A percentile compares a stretch with the other conserved stretches of the same genome.
These are phyloP conservation scores for Beauveria asiatica DNA, from an alignment of 2,329 filamentous ascomycete species.

Conservation along the genomic window DNA sequence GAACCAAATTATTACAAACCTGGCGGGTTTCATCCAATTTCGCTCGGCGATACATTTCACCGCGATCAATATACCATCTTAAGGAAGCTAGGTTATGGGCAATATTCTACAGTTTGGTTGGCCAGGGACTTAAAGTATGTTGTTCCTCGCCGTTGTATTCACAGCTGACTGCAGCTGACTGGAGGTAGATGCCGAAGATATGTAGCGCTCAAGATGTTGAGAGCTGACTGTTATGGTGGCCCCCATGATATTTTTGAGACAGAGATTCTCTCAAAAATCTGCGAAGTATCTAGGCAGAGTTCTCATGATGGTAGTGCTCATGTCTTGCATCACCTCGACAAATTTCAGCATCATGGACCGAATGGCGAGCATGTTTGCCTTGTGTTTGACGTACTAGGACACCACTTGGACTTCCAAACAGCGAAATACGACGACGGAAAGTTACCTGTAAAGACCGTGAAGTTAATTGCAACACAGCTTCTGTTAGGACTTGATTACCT, in stretches of 20 bases:
- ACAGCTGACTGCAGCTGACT: too few species aligned
- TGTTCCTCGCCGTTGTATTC: too few species aligned
- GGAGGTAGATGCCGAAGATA: slow-evolving; percentile 9
- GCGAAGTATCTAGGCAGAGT: neutral
- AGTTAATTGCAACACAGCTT: neutral
- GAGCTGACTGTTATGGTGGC: slow-evolving; percentile 13
- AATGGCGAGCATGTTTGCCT: slow-evolving; percentile 23
- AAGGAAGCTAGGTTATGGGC: slow-evolving; percentile 18
- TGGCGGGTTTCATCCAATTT: slow-evolving; percentile 1
- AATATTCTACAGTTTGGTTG: slow-evolving; percentile 19
- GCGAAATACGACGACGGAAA: neutral
- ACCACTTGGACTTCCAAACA: neutral
- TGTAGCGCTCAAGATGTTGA: slow-evolving; percentile 22
- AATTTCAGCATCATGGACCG: slow-evolving; percentile 22
- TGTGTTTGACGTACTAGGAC: neutral
- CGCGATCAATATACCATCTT: slow-evolving; percentile 28
- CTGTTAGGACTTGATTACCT: neutral
- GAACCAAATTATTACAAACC: neutral
- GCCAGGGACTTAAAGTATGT: slow-evolving; percentile 11
- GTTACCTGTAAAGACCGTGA: neutral
- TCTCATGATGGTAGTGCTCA: neutral
- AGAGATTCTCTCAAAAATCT: slow-evolving; percentile 14
- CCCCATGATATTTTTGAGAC: slow-evolving; percentile 14
- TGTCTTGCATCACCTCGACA: slow-evolving; percentile 15
- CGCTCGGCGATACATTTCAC: slow-evolving; percentile 1